Conservation (phyloP, 2,329 filamentous ascomycete species). For the Alternaria dauci region DNA sequence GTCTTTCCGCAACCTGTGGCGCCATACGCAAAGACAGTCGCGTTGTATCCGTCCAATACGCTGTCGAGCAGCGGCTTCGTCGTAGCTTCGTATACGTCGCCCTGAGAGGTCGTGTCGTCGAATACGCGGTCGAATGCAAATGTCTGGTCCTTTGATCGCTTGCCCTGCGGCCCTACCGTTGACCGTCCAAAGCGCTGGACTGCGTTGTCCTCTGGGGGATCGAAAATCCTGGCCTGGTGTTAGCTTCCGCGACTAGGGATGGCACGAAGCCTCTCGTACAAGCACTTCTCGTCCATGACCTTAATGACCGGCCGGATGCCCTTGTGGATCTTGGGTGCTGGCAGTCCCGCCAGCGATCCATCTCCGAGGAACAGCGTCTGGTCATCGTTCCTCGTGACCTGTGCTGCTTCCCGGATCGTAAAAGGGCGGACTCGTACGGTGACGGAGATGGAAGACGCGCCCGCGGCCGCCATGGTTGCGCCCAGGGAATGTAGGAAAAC, state of each 20-base stretch:
- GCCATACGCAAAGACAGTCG: conserved; percentile 97
- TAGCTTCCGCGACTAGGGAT: conserved; percentile 21
- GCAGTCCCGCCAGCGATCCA: conserved; percentile 87
- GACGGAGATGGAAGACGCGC: conserved; percentile 61
- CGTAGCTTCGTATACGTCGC: conserved; percentile 93
- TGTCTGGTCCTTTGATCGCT: conserved; percentile 95
- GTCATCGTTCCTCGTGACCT: conserved; percentile 82
- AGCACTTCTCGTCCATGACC: conserved; percentile 92
- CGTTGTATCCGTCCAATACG: conserved; percentile 97
- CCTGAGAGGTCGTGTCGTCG: conserved; percentile 91
- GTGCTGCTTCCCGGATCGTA: conserved; percentile 91
- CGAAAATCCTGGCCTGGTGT: conserved; percentile 76
- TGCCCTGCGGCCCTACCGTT: conserved; percentile 75
- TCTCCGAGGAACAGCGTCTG: conserved; percentile 93
- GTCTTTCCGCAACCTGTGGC: conserved; percentile 98
- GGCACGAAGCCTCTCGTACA: conserved; percentile 66
- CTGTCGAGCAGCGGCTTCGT: conserved; percentile 90
- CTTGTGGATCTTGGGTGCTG: conserved; percentile 84
- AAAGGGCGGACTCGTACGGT: conserved; percentile 71
- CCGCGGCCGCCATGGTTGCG: conserved; percentile 50
- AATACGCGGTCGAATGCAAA: conserved; percentile 98
- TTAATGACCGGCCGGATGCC: conserved; percentile 93
- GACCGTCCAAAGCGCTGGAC: conserved; percentile 87
- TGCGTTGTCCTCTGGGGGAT: conserved; percentile 93
- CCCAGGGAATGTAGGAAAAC: conserved; percentile 18